Base-by-base conservation (phyloP, 768 basidiomycete species). In the Omphalotus guepiniiformis region DNA sequence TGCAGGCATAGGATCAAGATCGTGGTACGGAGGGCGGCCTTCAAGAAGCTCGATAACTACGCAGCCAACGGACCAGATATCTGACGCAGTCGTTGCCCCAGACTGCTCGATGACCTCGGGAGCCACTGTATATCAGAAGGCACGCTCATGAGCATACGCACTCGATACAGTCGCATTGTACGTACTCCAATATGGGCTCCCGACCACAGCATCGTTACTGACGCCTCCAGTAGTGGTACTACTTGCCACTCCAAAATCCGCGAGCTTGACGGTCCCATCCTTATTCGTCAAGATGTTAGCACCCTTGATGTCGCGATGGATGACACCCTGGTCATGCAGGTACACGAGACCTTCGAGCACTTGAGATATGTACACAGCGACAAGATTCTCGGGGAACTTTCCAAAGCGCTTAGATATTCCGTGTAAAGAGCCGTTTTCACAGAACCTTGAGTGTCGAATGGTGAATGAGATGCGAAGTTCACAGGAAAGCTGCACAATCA, bases 211-310 rank as follows among this genome's bases (percentile, higher is more conserved):
- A 57, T 86, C 88, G 62, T 96, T 91, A 37, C 79, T 79, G 19
- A 83, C 83, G 9, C 80, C 84, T 9, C 81, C 85, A 1, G 83
- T 78, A 21, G 84, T 81, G 8, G 88, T 82, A 36, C 76, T 82
- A 45, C 85, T 86, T 9, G 93, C 93, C 16, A 99, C 96, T 42
- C 96, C 96, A 60, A 99, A 99, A 67, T 99, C 96, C 11, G 96
- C 96, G n/a, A 99, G 77, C 66, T 98, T 99, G 50, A 99, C 94
- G 18, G 85, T 88, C 6, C 96, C 96, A 69, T 97, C 95, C 69
- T 99, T 99, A 63, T 96, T 97, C 16, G 96, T 97, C 37, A 99
- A 74, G 60, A 99, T 96, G 55, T 99, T 99, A 12, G 96, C 95
- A 28, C 96, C 96, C 64, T 99, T 99, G 72, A 99, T 98, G 59